Base-by-base conservation (phyloP, 495 filamentous ascomycete genomes). In the Stereocaulon alpinum region DNA sequence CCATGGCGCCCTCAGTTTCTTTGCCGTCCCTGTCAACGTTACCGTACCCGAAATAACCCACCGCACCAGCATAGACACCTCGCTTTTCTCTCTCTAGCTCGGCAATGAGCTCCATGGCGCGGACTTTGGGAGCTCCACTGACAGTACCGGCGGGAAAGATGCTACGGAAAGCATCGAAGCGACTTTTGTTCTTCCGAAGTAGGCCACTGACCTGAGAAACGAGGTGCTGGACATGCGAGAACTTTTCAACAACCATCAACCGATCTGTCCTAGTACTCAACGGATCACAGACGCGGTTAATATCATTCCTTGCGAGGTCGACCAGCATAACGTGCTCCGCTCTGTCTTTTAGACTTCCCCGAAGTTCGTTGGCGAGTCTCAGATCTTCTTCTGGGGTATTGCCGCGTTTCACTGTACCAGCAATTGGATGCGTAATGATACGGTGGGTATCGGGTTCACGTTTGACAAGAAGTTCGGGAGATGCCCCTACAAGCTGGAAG, bases 291-390 rank as follows among this genome's bases (percentile, higher is more conserved):
- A 98, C 87, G 12, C 93, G 86, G 72, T 96, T 98, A 58, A 98
- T 80, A 69, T 98, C 93, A 75, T 98, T 98, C 52, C 93, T 82
- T 6, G 93, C 93, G 20, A 98, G 77, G 69, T 98, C 93, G n/a
- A 98, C 93, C 44, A 98, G 78, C 93, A 98, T 98, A 66, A 98
- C 93, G 74, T 96, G 93, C 73, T 97, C 93, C 47, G 93, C 93
- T 58, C 93, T 82, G 73, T 98, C 93, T 70, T 98, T 98, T 20
- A 95, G 77, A 56, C 86, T 91, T 58, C 77, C 77, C 34, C 83
- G 80, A 48, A 98, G 82, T 68, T 89, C 84, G 24, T 84, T 75
- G 2, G 94, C 91, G 15, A 98, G 82, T 15, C 68, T 72, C 51
- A 84, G 84, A 70, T 98, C 93, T 60, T 95, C 87, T 67, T 88